Base-by-base conservation (phyloP, 164 flowering plant genomes). In the Piper longum region DNA sequence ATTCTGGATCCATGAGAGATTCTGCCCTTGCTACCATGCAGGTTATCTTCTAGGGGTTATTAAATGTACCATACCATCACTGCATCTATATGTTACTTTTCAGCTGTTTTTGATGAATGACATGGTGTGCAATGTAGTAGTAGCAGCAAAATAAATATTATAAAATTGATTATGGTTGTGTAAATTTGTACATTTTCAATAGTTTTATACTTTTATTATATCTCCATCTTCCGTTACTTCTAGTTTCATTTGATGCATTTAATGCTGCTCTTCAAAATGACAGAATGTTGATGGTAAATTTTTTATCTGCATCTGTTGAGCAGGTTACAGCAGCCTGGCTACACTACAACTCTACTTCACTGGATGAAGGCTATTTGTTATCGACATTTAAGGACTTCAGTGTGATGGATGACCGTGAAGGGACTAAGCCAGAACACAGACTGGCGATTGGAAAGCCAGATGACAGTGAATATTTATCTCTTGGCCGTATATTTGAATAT, bases 321-420 rank as follows among this genome's bases (percentile, higher is more conserved):
- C 81, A 93, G 99, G 79, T 83, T 19, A 78, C 80, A 64, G 84
- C 82, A 65, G 83, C 82, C 41, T 90, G 97, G 97, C 83, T 93
- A 67, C 79, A 88, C 0, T 93, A 85, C 78, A 90, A 85, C 71
- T 86, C 95, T 42, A 82, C 78, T 70, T 73, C 85, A 16, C 9
- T 67, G 3, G 89, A 83, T 56, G 97, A 90, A 44, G 85, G 91
- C 57, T 82, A 79, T 73, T 84, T 93, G 14, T 86, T 89, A 40
- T 87, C 91, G 60, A 81, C 96, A 16, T 84, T 93, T 0, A 77
- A 78, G 78, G 84, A 79, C 69, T 88, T 93, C 65, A 75, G 74
- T 64, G 89, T 93, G 11, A 73, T 86, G 71, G 99, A 93, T 80
- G 84, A 93, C 68, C 99, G 99, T 67, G 97, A 84, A 62, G 96